Evolutionary conservation across 768 basidiomycete genomes (phyloP).

Genomic region (Termitomyces sp.): DNA sequence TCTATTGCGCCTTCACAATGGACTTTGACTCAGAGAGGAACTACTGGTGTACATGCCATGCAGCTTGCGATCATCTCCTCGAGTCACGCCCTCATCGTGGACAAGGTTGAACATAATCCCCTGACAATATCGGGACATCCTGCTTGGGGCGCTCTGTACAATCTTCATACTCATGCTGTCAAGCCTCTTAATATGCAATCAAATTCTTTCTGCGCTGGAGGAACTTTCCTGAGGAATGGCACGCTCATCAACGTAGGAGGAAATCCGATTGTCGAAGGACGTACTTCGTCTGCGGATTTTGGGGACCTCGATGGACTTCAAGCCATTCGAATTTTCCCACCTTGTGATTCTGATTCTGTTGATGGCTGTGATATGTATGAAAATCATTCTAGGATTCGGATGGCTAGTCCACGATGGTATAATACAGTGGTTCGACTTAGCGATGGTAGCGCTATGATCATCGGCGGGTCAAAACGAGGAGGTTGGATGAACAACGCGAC

Average conservation of each 20-base stretch:
- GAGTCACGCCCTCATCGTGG: constrained; percentile 68
- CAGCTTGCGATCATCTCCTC: constrained; percentile 67
- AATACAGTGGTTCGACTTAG: constrained; percentile 63
- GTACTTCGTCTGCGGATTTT: constrained; percentile 68
- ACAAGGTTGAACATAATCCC: constrained; percentile 88
- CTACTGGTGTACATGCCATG: constrained; percentile 79
- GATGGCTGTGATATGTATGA: constrained; percentile 62
- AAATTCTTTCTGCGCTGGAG: constrained; percentile 87
- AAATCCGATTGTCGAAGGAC: constrained; percentile 67
- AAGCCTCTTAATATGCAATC: constrained; percentile 64
- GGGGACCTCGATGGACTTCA: constrained; percentile 74
- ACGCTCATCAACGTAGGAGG: constrained; percentile 79
- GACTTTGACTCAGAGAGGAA: constrained; percentile 61
- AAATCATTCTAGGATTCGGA: constrained; percentile 56
- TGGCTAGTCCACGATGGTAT: constrained; percentile 84
- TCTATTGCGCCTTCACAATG: constrained; percentile 30
- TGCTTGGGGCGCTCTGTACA: constrained; percentile 77
- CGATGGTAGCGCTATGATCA: constrained; percentile 81
- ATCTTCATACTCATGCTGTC: constrained; percentile 59
- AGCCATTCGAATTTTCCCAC: constrained; percentile 67
- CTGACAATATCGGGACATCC: constrained; percentile 70
- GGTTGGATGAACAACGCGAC: constrained; percentile 86
- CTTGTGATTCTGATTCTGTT: constrained; percentile 49
- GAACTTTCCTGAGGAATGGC: constrained; percentile 73
- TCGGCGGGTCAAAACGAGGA: constrained; percentile 78